phyloP scores from a whole-genome alignment of 1,284 basidiomycete genomes.

The Sparassis latifolia region DNA sequence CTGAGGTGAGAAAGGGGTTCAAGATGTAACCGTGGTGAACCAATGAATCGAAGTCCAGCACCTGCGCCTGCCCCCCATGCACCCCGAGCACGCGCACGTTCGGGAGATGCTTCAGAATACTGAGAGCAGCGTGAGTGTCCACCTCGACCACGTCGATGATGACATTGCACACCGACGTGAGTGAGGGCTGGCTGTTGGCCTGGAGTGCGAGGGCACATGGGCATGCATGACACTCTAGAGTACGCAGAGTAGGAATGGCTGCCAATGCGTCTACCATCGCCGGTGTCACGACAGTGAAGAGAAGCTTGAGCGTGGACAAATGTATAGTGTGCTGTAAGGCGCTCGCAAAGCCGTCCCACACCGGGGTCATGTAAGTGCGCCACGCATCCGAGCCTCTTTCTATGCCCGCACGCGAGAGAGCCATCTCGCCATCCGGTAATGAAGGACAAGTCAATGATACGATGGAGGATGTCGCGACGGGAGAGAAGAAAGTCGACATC shows the following conservation, averaged over 20 bases:
- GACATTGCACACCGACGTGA: neutral
- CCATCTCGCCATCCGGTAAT: neutral
- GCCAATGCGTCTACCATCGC: neutral
- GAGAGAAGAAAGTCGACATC: neutral
- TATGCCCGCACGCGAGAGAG: neutral
- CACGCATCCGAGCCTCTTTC: neutral
- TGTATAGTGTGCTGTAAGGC: neutral
- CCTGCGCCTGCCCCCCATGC: neutral
- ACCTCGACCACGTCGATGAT: neutral
- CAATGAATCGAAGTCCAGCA: neutral
- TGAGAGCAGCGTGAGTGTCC: neutral
- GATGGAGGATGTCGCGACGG: neutral
- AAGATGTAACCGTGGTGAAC: neutral
- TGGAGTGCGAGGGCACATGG: neutral
- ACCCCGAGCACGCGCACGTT: conserved; percentile 1
- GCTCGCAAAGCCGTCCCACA: neutral
- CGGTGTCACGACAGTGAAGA: neutral
- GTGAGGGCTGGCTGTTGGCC: neutral
- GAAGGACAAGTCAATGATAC: neutral
- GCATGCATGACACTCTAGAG: neutral
- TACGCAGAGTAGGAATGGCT: neutral
- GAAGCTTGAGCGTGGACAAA: neutral
- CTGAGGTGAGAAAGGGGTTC: conserved; percentile 1
- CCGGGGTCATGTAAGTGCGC: neutral
- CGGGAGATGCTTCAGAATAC: neutral